Evolutionary conservation across 768 basidiomycete genomes (phyloP).

Genomic region (Udeniomyces megalosporus): DNA sequence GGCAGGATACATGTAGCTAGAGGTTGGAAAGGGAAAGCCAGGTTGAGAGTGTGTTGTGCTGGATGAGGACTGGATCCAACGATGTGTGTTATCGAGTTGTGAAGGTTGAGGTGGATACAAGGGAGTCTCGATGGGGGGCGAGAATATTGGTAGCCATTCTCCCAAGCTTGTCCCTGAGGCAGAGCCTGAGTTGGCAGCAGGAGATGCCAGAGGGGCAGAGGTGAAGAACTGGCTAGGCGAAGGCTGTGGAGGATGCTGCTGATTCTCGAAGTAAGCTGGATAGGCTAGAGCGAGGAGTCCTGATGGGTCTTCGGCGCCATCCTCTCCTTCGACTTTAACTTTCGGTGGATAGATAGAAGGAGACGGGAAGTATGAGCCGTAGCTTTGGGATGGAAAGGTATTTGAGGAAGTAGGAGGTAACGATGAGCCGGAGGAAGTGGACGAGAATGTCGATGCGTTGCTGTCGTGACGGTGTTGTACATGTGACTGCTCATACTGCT

Average conservation of each 20-base stretch:
- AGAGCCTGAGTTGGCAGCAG: too few species aligned
- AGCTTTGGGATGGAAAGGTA: background rate
- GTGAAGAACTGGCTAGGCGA: too few species aligned
- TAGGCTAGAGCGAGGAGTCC: background rate
- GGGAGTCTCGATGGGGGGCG: background rate
- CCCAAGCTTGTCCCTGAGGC: too few species aligned
- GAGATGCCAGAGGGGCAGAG: too few species aligned
- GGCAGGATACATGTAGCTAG: too few species aligned
- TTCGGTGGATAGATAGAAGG: background rate
- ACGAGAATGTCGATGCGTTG: background rate
- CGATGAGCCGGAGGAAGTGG: background rate
- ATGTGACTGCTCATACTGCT: background rate
- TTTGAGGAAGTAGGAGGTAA: background rate
- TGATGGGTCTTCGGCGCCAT: background rate
- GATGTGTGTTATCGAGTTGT: too few species aligned
- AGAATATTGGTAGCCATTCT: background rate
- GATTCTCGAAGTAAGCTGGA: background rate
- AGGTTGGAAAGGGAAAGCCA: too few species aligned
- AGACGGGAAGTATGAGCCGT: background rate
- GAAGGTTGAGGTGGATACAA: background rate
- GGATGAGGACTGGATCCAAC: too few species aligned
- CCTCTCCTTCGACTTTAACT: background rate
- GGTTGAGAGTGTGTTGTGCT: background rate
- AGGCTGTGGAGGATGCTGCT: background rate
- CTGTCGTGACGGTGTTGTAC: background rate